These are phyloP conservation scores for Leccinum disarticulatum DNA, from an alignment of 768 basidiomycete species.

Conservation along the genomic window DNA sequence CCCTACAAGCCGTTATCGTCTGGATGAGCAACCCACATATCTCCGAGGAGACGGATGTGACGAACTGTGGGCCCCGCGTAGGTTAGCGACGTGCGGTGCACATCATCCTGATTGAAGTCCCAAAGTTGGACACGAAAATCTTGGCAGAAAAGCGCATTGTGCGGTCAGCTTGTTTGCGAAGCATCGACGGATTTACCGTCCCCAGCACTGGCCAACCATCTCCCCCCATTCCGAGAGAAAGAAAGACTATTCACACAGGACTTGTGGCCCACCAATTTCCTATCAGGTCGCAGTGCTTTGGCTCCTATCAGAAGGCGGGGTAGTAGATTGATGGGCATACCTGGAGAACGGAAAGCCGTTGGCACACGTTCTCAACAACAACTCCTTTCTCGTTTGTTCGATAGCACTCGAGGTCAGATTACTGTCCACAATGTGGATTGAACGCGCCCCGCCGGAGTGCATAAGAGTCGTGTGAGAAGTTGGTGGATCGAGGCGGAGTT, in stretches of 20 bases:
- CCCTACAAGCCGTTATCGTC: constrained; percentile 41
- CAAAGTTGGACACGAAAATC: constrained; percentile 59
- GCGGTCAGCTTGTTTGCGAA: constrained; percentile 13
- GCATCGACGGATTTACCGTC: constrained; percentile 49
- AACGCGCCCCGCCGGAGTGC: constrained; percentile 11
- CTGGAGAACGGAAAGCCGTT: constrained; percentile 37
- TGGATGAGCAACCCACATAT: constrained; percentile 15
- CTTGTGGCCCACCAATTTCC: constrained; percentile 44
- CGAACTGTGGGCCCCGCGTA: constrained; percentile 47
- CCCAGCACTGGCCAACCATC: constrained; percentile 67
- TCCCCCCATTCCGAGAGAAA: constrained; percentile 59
- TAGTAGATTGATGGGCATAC: constrained; percentile 18
- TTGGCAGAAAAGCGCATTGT: constrained; percentile 25
- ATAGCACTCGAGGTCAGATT: constrained; percentile 26
- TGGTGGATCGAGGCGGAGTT: constrained; percentile 3
- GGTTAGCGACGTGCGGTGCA: constrained; percentile 40
- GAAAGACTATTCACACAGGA: constrained; percentile 66
- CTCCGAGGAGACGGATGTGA: constrained; percentile 26
- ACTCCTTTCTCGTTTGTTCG: constrained; percentile 18
- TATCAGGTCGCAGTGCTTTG: constrained; percentile 15
- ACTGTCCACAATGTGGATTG: constrained; percentile 20
- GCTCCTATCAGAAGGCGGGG: constrained; percentile 1
- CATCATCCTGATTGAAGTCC: constrained; percentile 65
- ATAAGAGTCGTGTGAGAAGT: constrained; percentile 9
- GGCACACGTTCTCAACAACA: constrained; percentile 21